Base-by-base conservation (phyloP, 257 asterid species). In the Lavandula angustifolia region DNA sequence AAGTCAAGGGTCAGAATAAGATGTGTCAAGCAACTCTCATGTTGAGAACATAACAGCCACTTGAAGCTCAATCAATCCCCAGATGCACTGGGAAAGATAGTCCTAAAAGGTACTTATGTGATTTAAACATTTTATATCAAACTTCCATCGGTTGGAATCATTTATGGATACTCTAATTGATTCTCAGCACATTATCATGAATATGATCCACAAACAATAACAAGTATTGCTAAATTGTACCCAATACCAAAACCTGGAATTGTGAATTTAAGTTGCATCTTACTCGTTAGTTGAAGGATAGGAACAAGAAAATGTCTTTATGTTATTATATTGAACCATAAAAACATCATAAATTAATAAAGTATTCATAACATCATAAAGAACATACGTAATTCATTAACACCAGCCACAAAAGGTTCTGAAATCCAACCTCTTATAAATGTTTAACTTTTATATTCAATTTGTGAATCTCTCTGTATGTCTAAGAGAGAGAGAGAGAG, bases 401-500 rank as follows among this genome's bases (percentile, higher is more conserved):
- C 42, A 66, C 27, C 41, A 60, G 40, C 38, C 56, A 33, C 47
- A 35, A 54, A 2, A 42, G 14, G 46, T 32, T 32, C 42, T 42
- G 9, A 52, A 29, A 17, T 29, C 4, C 7, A 34, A 34, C 38
- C 7, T 34, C 38, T 22, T 22, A 22, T 22, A 22, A 22, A 22
- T 22, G 27, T 1, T n/a, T n/a, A 2, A 22, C 1, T 22, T 22
- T 22, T 34, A 34, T 37, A 37, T 37, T 37, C 42, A 37, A 6
- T 6, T 9, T 58, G 6, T 0, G n/a, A 16, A 32, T 40, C 10
- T 22, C 27, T 22, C 27, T 16, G 32, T 5, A 12, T 27, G 31
- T 56, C n/a, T n/a, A n/a, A n/a, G 48, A 1, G 51, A 8, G 4
- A 41, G 52, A 47, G 34, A 62, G 71, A 71, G 66, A 22, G 68